Evolutionary conservation across 176 grass and related monocot genomes (phyloP), one percentile per base, ranked within the genome.

Genomic region (Chloris gayana): DNA sequence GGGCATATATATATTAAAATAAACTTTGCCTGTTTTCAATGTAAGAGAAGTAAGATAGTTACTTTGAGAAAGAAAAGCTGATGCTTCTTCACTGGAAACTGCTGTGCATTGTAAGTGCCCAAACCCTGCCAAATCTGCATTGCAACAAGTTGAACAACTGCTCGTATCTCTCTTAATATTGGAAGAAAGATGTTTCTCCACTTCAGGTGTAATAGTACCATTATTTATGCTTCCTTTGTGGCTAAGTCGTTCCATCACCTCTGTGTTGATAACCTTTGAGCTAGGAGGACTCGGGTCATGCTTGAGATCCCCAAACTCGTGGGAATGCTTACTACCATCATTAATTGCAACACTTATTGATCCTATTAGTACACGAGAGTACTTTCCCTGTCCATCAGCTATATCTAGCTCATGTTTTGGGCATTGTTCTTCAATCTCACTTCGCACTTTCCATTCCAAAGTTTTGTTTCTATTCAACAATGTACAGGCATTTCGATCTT

Each of bases 271-370:
- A 31, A 39, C 41, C 41, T 50, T 81, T 19, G 61, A 72, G 77
- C 26, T 56, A 21, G 67, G 47, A 82, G 49, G 41, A 12, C 41
- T 79, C 64, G 19, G 34, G 7, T 58, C 19, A 75, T 84, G 77
- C 51, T 75, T 77, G 64, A 50, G 63, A 75, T 30, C 30, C 22
- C 25, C 9, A 1, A 18, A 24, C 18, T 58, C 53, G 8, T 72
- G 65, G 14, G 25, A 80, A 60, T 33, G 64, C 38, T 63, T 29
- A 53, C 63, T 70, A 24, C 46, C 41, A 25, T 76, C 83, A 82
- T 89, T 78, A 68, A 98, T 87, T 42, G 86, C 71, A 9, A 98
- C 84, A 81, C 84, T 89, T 66, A 98, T 93, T 50, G 95, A 98
- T 74, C 95, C 95, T 80, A 98, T 95, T 47, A 98, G 82, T 64